Percentiles rank a stretch among this genome's conserved stretches.
Conservation (phyloP, 495 filamentous ascomycete genomes). For the Neurospora sp. region DNA sequence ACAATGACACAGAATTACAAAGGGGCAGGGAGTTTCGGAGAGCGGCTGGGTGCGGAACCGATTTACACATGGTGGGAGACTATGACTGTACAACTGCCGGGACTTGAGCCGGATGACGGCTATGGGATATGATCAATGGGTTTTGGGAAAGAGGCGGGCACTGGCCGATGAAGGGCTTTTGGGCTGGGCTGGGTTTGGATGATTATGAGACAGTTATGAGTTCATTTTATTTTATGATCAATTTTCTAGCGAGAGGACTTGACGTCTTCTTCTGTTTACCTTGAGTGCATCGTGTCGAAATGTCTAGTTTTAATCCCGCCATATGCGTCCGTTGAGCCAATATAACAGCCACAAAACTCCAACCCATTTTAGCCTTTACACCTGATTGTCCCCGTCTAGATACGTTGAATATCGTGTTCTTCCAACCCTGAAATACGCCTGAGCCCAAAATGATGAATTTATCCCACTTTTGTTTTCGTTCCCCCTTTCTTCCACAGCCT, state of each 20-base stretch:
- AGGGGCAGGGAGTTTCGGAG: background rate
- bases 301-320: background rate
- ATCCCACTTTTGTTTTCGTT: background rate
- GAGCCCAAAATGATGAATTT: background rate
- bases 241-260: background rate
- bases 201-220: background rate
- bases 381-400: background rate
- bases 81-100: background rate
- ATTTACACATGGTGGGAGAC: background rate
- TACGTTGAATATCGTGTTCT: slow-evolving; percentile 16
- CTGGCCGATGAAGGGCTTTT: background rate
- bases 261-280: background rate
- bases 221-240: background rate
- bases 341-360: background rate
- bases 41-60: background rate
- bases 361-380: slow-evolving; percentile 8
- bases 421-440: background rate
- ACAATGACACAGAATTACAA: background rate
- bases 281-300: background rate
- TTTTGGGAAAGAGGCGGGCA: background rate
- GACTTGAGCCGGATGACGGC: background rate
- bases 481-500: background rate
- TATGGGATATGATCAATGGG: background rate
- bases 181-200: background rate
- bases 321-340: slow-evolving; percentile 4